Conservation (phyloP, 108 stramenopile species). For the Nitzschia inconspicua region DNA sequence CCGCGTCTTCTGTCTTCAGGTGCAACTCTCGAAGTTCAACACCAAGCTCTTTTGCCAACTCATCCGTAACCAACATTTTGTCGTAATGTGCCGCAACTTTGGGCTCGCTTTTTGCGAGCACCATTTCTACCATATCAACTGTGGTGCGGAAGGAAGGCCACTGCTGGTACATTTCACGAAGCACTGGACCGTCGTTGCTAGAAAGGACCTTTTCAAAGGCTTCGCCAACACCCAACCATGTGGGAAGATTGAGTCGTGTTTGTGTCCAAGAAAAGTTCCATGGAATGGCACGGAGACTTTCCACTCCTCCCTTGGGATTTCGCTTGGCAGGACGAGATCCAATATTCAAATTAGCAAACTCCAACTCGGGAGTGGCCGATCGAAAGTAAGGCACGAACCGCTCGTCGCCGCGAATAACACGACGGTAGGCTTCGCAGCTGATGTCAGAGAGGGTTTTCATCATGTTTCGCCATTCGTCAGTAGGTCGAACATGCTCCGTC, state of each 20-base stretch:
- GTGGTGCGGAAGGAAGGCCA: slow-evolving; percentile 92
- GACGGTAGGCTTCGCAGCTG: slow-evolving; percentile 89
- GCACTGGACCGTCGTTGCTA: slow-evolving; percentile 48
- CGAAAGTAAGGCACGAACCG: slow-evolving; percentile 97
- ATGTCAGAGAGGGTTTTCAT: slow-evolving; percentile 86
- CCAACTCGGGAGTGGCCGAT: slow-evolving; percentile 94
- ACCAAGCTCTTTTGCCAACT: slow-evolving; percentile 71
- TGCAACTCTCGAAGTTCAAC: slow-evolving; percentile 70
- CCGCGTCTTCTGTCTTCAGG: slow-evolving; percentile 60
- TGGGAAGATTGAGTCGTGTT: slow-evolving; percentile 90
- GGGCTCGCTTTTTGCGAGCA: slow-evolving; percentile 90
- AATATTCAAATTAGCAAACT: slow-evolving; percentile 89
- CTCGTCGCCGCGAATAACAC: slow-evolving; percentile 78
- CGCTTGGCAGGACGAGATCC: slow-evolving; percentile 97
- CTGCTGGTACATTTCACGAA: slow-evolving; percentile 85
- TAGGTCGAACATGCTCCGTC: slow-evolving; percentile 50
- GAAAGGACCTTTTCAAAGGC: slow-evolving; percentile 63
- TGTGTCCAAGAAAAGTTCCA: slow-evolving; percentile 99
- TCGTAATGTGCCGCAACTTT: slow-evolving; percentile 92
- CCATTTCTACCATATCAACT: slow-evolving; percentile 95
- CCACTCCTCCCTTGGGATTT: slow-evolving; percentile 93
- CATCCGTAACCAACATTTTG: slow-evolving; percentile 68
- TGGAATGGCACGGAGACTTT: slow-evolving; percentile 94
- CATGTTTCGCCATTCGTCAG: slow-evolving; percentile 71
- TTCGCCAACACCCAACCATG: slow-evolving; percentile 96